These are phyloP conservation scores for Pyrrhoderma noxium DNA, from an alignment of 1,284 basidiomycete genomes.

Conservation along the genomic window DNA sequence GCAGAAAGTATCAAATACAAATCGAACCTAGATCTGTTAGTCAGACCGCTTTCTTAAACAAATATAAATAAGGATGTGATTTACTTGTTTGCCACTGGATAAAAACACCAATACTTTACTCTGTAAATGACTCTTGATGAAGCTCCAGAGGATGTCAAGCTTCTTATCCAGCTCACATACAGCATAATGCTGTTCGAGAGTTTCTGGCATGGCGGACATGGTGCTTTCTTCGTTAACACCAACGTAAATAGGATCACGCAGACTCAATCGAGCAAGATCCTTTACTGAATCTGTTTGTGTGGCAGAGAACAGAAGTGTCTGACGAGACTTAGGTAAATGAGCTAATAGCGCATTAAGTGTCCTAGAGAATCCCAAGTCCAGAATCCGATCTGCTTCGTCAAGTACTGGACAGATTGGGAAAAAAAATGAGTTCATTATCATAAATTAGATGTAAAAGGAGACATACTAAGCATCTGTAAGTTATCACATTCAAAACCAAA, in stretches of 20 bases:
- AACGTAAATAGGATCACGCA: constrained; percentile 79
- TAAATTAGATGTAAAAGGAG: not conserved
- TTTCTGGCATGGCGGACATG: constrained; percentile 48
- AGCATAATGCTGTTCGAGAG: constrained; percentile 88
- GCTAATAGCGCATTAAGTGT: constrained; percentile 87
- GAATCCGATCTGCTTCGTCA: constrained; percentile 94
- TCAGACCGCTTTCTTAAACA: not conserved
- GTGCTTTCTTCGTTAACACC: constrained; percentile 48
- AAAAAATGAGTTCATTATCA: constrained; percentile 8
- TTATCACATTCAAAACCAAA: constrained; percentile 90
- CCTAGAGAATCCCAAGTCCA: constrained; percentile 93
- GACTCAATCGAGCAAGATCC: constrained; percentile 85
- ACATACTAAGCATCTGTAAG: constrained; percentile 82
- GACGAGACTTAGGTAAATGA: constrained; percentile 79
- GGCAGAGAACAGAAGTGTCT: constrained; percentile 94
- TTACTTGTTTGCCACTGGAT: constrained; percentile 85
- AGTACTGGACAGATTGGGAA: constrained; percentile 55
- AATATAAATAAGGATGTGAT: constrained; percentile 14
- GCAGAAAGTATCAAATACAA: constrained; percentile 95
- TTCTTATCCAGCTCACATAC: constrained; percentile 82
- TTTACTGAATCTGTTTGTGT: constrained; percentile 91
- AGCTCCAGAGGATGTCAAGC: constrained; percentile 89
- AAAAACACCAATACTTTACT: constrained; percentile 92
- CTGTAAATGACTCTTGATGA: constrained; percentile 92
- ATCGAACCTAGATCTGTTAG: constrained; percentile 56